phyloP scores from a whole-genome alignment of 306 rosid genomes.

The Quercus bicolor region DNA sequence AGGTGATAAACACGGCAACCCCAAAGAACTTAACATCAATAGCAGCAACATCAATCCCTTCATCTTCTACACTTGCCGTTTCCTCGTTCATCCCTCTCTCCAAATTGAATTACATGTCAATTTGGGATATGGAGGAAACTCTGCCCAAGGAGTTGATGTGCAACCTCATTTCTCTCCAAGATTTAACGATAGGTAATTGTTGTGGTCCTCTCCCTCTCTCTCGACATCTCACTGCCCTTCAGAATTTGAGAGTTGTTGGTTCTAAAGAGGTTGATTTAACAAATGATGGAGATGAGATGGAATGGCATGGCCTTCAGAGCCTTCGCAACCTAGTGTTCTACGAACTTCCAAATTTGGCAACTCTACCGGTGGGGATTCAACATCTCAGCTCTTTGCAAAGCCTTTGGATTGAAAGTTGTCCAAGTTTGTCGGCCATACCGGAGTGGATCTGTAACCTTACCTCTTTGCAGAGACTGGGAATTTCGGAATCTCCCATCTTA shows the following conservation, averaged over 20 bases:
- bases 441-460: no score
- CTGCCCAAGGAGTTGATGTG: neutral
- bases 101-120: neutral
- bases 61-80: neutral
- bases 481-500: rapidly evolving
- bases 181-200: rapidly evolving
- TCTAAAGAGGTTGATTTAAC: neutral
- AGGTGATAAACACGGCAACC: no score
- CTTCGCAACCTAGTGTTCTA: rapidly evolving
- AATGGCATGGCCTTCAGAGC: neutral
- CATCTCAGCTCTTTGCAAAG: neutral
- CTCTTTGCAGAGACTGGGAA: no score
- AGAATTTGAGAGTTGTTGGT: rapidly evolving
- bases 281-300: neutral
- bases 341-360: neutral
- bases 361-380: neutral
- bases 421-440: no score
- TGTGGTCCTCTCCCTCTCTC: no score
- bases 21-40: neutral
- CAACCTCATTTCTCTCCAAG: no score
- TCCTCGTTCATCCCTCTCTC: neutral
- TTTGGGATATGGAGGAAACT: rapidly evolving
- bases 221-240: neutral
- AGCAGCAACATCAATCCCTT: neutral
- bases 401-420: rapidly evolving